Base-by-base conservation (phyloP, 2,329 filamentous ascomycete genomes). In the Plenodomus tracheiphilus region DNA sequence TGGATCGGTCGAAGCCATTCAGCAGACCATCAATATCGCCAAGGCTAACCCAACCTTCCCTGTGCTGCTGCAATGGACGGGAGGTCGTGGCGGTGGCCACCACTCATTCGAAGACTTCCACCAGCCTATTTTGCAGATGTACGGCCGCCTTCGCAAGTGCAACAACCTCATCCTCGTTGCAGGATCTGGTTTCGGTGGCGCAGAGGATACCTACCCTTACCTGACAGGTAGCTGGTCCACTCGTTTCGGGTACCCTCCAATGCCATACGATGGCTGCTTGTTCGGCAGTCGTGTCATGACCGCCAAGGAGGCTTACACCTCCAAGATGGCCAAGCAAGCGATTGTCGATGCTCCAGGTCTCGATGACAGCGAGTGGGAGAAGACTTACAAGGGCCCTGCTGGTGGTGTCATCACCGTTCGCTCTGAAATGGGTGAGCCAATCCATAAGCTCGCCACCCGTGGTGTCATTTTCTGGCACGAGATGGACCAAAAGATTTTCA, bases 381-480 rank as follows among this genome's bases (percentile, higher is more conserved):
- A 73, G 57, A 77, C 75, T 1, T 78, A 78, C 66, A 75, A 72
- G 77, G 90, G 89, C 16, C 82, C 91, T 20, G 88, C 92, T 48
- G 94, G 94, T 65, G 94, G 94, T 71, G 85, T 99, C 56, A 93
- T 99, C 65, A 99, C 94, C 21, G 94, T 99, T 41, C 85, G 91
- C 57, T 99, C 94, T 1, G 94, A 99, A 77, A 99, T 99, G 95
- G 95, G 94, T 39, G 94, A 99, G 80, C 95, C 94, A 5, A 99
- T 99, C 54, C 94, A 99, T 80, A 99, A 99, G 79, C 84, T 99
- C 51, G 95, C 94, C 15, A 99, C 94, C 41, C 88, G 95, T 50
- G 94, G 94, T 82, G 92, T 99, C 40, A 80, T 85, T 46, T 96
- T 99, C 80, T 99, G 94, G 94, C 87, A 91, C 41, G 95, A 99